Conservation (phyloP, 768 basidiomycete genomes). For the Hygrophoropsis aurantiaca region DNA sequence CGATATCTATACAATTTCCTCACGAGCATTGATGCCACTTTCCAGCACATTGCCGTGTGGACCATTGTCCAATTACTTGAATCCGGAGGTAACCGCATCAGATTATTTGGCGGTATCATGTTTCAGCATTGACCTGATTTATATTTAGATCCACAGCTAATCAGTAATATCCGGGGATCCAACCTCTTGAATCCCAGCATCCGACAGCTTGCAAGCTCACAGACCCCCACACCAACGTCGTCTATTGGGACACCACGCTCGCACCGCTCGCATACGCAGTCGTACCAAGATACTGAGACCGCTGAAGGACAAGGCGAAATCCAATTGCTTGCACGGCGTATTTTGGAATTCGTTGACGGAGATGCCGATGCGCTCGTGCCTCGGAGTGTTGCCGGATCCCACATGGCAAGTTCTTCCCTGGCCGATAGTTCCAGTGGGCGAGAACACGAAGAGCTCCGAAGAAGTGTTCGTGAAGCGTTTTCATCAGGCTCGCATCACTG, state of each 20-base stretch:
- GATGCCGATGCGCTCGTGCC: constrained; percentile 61
- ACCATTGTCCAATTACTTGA: constrained; percentile 97
- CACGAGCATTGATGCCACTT: constrained; percentile 90
- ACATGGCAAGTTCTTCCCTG: constrained; percentile 68
- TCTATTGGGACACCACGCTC: constrained; percentile 76
- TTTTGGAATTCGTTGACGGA: constrained; percentile 83
- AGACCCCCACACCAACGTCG: constrained; percentile 66
- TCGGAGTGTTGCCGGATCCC: constrained; percentile 62
- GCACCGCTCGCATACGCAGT: constrained; percentile 65
- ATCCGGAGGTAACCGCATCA: constrained; percentile 67
- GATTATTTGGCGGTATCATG: too few species aligned
- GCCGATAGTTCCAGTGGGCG: constrained; percentile 55
- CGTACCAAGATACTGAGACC: constrained; percentile 79
- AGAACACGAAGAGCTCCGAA: constrained; percentile 78
- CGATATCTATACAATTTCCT: constrained; percentile 92
- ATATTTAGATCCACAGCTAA: constrained; percentile 75
- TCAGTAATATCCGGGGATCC: constrained; percentile 87
- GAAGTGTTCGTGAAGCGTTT: constrained; percentile 83
- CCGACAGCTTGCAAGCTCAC: constrained; percentile 74
- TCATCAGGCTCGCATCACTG: constrained; percentile 56
- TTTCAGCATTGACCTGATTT: background rate
- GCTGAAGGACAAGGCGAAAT: constrained; percentile 93
- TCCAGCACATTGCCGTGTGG: constrained; percentile 99
- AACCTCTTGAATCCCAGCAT: constrained; percentile 82
- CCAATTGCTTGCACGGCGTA: constrained; percentile 77